These are phyloP conservation scores for Aspergillus haitiensis DNA, from an alignment of 495 filamentous ascomycete genomes.

Conservation along the genomic window DNA sequence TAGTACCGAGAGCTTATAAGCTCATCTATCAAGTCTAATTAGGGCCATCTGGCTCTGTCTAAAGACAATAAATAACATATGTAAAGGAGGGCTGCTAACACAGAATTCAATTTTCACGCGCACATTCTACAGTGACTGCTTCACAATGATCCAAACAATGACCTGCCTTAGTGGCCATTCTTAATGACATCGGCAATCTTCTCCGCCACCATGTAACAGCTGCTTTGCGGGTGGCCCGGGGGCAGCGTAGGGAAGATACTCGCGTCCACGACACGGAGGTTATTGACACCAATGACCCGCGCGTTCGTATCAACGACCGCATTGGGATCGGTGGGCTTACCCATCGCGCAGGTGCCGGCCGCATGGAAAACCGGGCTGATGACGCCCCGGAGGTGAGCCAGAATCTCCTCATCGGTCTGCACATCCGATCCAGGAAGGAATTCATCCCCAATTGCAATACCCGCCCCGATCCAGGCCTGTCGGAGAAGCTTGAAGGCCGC, in stretches of 20 bases:
- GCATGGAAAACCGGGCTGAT: slow-evolving; percentile 52
- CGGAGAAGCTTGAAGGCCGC: slow-evolving; percentile 45
- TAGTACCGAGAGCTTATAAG: no score
- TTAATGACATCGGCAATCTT: slow-evolving; percentile 11
- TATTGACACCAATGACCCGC: neutral
- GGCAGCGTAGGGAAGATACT: no score
- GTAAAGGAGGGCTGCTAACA: no score
- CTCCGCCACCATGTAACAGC: slow-evolving; percentile 4
- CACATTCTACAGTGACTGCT: no score
- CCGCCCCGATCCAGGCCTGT: slow-evolving; percentile 28
- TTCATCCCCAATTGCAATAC: slow-evolving; percentile 32
- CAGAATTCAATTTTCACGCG: no score
- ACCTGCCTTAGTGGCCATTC: neutral
- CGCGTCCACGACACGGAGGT: no score
- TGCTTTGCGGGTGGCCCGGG: no score
- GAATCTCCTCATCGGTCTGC: slow-evolving; percentile 47
- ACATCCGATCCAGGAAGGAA: slow-evolving; percentile 45
- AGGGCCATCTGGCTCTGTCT: no score
- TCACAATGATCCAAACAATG: no score
- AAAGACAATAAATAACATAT: no score
- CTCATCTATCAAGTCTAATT: no score
- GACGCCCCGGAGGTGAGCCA: slow-evolving; percentile 39
- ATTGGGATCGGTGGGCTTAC: slow-evolving; percentile 15
- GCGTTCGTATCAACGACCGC: no score
- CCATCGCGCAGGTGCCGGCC: slow-evolving; percentile 51